Evolutionary conservation across 2,329 filamentous ascomycete genomes (phyloP).

Genomic region (Hymenoscyphus occultus): DNA sequence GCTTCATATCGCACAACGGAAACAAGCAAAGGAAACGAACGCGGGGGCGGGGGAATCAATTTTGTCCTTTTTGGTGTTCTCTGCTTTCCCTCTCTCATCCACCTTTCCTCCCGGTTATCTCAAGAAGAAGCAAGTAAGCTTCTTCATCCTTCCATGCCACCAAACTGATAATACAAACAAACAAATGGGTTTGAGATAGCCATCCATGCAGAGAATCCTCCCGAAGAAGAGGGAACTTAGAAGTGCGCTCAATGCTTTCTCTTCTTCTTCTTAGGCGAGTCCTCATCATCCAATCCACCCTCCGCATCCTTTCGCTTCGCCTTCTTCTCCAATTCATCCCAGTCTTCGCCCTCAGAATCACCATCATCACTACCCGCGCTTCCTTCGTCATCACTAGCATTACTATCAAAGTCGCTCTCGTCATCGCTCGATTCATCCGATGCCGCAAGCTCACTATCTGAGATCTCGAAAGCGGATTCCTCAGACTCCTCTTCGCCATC

Average conservation of each 20-base stretch:
- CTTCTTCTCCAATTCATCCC: conserved; percentile 93
- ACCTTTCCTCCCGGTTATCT: neutral
- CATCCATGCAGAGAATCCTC: neutral
- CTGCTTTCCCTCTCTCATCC: neutral
- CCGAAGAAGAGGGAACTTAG: neutral
- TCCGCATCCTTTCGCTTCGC: conserved; percentile 79
- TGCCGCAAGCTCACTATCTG: conserved; percentile 72
- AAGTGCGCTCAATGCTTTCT: conserved; percentile 44
- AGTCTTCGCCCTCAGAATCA: conserved; percentile 80
- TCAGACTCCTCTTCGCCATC: conserved; percentile 76
- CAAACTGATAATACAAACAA: conserved; percentile 1
- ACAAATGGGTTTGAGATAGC: neutral
- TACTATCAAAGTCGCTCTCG: conserved; percentile 90
- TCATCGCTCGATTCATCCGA: conserved; percentile 80
- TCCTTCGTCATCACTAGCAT: conserved; percentile 76
- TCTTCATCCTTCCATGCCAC: no score
- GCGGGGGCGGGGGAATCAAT: neutral
- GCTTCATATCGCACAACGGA: neutral
- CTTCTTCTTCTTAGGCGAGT: conserved; percentile 69
- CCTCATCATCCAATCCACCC: conserved; percentile 65
- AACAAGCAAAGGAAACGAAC: neutral
- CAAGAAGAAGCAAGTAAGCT: no score
- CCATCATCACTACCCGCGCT: conserved; percentile 72
- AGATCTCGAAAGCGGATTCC: conserved; percentile 89
- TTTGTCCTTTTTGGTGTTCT: neutral